These are phyloP conservation scores for Diplodia mutila DNA, from an alignment of 2,329 filamentous ascomycete genomes.

Conservation along the genomic window DNA sequence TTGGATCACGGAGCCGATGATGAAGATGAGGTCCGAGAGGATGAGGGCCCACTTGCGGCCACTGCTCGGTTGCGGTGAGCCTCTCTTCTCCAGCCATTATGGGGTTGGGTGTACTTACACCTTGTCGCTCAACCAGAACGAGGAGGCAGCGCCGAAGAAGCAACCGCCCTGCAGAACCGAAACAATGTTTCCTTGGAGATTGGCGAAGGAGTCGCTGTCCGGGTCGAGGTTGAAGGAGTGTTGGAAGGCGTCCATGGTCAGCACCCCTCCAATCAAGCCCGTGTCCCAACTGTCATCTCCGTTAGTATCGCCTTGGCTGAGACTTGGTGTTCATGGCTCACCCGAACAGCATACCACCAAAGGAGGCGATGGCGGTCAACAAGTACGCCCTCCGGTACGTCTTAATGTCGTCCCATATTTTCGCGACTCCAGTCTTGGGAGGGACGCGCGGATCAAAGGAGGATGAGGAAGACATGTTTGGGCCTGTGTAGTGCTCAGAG, in stretches of 20 bases:
- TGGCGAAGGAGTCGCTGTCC: constrained; percentile 40
- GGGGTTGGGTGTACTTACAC: constrained; percentile 33
- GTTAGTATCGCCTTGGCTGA: background rate
- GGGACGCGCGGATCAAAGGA: background rate
- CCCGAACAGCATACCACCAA: constrained; percentile 44
- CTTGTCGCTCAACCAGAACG: constrained; percentile 48
- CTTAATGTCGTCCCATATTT: constrained; percentile 39
- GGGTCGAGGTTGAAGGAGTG: constrained; percentile 46
- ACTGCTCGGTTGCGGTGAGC: constrained; percentile 23
- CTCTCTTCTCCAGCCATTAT: background rate
- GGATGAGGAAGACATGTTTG: constrained; percentile 1
- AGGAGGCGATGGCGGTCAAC: constrained; percentile 48
- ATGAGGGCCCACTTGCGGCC: constrained; percentile 48
- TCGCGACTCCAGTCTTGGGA: background rate
- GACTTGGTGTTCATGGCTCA: constrained; percentile 32
- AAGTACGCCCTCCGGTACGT: constrained; percentile 46
- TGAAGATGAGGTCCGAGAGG: constrained; percentile 47
- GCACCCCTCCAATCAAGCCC: constrained; percentile 41
- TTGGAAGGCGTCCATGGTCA: constrained; percentile 50
- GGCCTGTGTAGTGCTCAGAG: background rate
- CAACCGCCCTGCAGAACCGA: constrained; percentile 51
- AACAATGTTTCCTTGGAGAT: constrained; percentile 50
- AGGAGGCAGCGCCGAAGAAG: constrained; percentile 49
- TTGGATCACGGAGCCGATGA: constrained; percentile 48
- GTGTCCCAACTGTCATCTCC: constrained; percentile 31